Evolutionary conservation across 2,329 filamentous ascomycete genomes (phyloP).

Genomic region (Amesomyces nigricolor): DNA sequence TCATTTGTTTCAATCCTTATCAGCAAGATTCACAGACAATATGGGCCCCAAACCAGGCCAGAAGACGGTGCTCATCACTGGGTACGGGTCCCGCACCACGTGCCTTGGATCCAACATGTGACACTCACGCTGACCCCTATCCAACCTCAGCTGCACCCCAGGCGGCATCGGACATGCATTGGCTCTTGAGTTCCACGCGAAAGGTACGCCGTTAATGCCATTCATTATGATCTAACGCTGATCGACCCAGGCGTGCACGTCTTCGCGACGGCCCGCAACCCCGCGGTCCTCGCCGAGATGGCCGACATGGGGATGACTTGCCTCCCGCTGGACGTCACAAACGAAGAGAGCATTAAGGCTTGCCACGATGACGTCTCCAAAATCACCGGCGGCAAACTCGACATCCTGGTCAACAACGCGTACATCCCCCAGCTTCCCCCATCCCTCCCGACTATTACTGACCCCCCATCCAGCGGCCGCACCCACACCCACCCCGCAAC

Average conservation of each 20-base stretch:
- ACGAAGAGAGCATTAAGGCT: conserved; percentile 43
- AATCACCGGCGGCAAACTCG: conserved; percentile 48
- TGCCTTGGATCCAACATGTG: neutral
- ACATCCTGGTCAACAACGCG: conserved; percentile 58
- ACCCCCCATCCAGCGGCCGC: conserved; percentile 37
- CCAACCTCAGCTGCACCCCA: conserved; percentile 45
- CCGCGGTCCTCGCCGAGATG: conserved; percentile 43
- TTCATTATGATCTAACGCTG: neutral
- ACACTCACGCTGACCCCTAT: neutral
- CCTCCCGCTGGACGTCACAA: conserved; percentile 50
- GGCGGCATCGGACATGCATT: conserved; percentile 54
- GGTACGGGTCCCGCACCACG: conserved; percentile 31
- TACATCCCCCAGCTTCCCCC: conserved; percentile 28
- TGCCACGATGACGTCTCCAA: conserved; percentile 43
- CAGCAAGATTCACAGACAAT: neutral
- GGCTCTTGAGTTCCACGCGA: conserved; percentile 47
- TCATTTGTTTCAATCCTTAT: neutral
- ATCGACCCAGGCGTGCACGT: conserved; percentile 42
- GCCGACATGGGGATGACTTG: conserved; percentile 43
- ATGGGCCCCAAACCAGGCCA: conserved; percentile 28
- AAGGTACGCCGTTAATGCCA: conserved; percentile 35
- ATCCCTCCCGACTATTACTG: too few relatives aligned
- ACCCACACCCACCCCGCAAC: conserved; percentile 47
- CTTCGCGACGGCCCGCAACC: conserved; percentile 51
- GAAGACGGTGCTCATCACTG: conserved; percentile 46